phyloP scores from a whole-genome alignment of 169 alveolate species.

The Cryptosporidium xiaoi region DNA sequence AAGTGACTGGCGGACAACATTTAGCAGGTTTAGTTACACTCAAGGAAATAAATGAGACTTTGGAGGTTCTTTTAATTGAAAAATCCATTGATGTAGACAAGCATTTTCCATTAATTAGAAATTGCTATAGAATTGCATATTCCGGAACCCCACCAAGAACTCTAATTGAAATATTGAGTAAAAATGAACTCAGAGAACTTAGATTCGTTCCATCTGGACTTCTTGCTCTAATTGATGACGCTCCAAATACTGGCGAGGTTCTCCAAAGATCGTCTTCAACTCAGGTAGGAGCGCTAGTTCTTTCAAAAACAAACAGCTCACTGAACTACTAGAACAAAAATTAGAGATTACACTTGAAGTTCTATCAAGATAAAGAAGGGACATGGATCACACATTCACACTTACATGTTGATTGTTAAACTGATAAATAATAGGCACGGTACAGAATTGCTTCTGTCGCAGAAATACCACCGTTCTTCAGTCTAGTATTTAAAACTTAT shows the following conservation, averaged over 20 bases:
- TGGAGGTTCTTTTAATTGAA: conserved; percentile 51
- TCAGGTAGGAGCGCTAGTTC: conserved; percentile 55
- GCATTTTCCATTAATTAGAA: conserved; percentile 63
- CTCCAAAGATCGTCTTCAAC: conserved; percentile 49
- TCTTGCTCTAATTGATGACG: conserved; percentile 50
- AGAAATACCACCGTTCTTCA: too few species aligned
- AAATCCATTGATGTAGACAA: conserved; percentile 58
- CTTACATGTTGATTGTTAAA: background rate
- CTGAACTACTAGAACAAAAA: conserved; percentile 15
- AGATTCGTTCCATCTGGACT: conserved; percentile 74
- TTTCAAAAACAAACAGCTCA: conserved; percentile 55
- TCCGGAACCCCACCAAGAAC: conserved; percentile 48
- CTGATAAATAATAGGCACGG: too few species aligned
- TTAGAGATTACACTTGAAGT: too few species aligned
- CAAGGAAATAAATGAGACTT: conserved; percentile 66
- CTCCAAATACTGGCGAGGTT: conserved; percentile 60
- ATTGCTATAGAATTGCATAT: conserved; percentile 51
- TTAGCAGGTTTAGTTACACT: conserved; percentile 75
- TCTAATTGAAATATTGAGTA: conserved; percentile 19
- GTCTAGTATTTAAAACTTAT: too few species aligned
- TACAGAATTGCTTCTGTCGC: too few species aligned
- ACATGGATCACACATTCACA: too few species aligned
- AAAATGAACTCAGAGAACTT: conserved; percentile 54
- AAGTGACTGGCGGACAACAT: conserved; percentile 90
- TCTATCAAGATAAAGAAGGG: too few species aligned